phyloP scores from a whole-genome alignment of 176 grass and related monocot species.

The Aechmea fasciata region DNA sequence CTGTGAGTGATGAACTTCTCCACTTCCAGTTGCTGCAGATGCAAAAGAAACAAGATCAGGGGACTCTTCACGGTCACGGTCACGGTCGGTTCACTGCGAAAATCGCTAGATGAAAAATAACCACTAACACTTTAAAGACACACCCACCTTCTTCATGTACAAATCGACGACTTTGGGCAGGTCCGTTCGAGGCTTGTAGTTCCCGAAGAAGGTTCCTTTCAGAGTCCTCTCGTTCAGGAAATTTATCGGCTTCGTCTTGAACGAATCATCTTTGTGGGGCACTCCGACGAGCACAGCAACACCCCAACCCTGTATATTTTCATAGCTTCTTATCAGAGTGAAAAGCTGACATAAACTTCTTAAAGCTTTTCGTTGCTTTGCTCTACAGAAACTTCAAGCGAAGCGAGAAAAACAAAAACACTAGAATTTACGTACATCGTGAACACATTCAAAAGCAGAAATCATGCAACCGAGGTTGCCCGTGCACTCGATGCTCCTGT shows the following conservation, averaged over 20 bases:
- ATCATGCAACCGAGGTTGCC: slow-evolving; percentile 15
- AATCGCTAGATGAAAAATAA: background rate
- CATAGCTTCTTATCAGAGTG: no score
- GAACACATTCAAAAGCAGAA: slow-evolving; percentile 14
- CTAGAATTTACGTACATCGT: background rate
- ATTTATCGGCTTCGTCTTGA: slow-evolving; percentile 15
- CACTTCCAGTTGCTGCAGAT: slow-evolving; percentile 4
- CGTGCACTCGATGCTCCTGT: slow-evolving; percentile 11
- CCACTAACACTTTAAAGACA: background rate
- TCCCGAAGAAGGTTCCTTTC: slow-evolving; percentile 17
- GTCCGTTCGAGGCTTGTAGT: slow-evolving; percentile 12
- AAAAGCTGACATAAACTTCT: no score
- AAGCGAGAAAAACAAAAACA: background rate
- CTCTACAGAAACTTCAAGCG: no score
- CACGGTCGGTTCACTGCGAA: no score
- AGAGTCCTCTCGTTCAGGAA: slow-evolving; percentile 17
- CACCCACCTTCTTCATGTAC: slow-evolving; percentile 20
- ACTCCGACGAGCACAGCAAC: slow-evolving; percentile 16
- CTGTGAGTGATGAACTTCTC: slow-evolving; percentile 18
- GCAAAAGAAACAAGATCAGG: background rate
- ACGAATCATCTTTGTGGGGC: slow-evolving; percentile 3
- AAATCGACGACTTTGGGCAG: slow-evolving; percentile 11
- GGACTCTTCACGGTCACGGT: background rate
- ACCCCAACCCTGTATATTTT: slow-evolving; percentile 4
- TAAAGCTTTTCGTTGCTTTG: no score